Evolutionary conservation across 2,329 filamentous ascomycete genomes (phyloP), one percentile per base, ranked within the genome.

Genomic region (Sarocladiaceae sp.): DNA sequence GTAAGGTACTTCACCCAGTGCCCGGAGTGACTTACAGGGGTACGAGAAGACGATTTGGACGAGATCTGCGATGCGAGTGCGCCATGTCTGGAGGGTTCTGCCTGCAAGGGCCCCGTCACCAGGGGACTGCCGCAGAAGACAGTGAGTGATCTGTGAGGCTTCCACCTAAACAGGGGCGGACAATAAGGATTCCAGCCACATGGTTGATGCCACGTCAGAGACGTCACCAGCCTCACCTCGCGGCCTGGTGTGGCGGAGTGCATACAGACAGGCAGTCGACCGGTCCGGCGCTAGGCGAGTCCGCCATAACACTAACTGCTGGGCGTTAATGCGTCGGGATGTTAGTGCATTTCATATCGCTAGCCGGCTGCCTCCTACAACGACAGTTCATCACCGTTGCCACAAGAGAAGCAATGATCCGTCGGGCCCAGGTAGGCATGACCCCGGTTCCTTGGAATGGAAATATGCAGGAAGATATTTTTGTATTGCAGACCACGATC

Each of bases 151-250:
- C n/a, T n/a, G n/a, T n/a, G n/a, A n/a, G n/a, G n/a, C n/a, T n/a
- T n/a, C n/a, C n/a, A n/a, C n/a, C n/a, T n/a, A n/a, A n/a, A n/a
- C n/a, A n/a, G n/a, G n/a, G n/a, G n/a, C n/a, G n/a, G n/a, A n/a
- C n/a, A n/a, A n/a, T 23, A 17, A 28, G 3, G 44, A 29, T 20
- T 48, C 44, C 44, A 48, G 44, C 44, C 44, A 48, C 44, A 48
- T 13, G 44, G n/a, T 48, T 17, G 17, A 28, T 48, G 44, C 44
- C 44, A 48, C 44, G 44, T 48, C 26, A 33, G 17, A 5, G 12
- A 20, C 17, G 26, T 48, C 44, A 48, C 44, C 44, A 48, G 44
- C 44, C 44, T 48, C 44, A 48, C 25, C 15, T 48, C 28, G 44
- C n/a, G 3, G 44, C 26, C 28, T 20, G 22, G 25, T 33, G 44